A percentile compares a stretch with the other conserved stretches of the same genome.
Conservation (phyloP, 2,329 filamentous ascomycete genomes). For the Ceratocystis destructans region DNA sequence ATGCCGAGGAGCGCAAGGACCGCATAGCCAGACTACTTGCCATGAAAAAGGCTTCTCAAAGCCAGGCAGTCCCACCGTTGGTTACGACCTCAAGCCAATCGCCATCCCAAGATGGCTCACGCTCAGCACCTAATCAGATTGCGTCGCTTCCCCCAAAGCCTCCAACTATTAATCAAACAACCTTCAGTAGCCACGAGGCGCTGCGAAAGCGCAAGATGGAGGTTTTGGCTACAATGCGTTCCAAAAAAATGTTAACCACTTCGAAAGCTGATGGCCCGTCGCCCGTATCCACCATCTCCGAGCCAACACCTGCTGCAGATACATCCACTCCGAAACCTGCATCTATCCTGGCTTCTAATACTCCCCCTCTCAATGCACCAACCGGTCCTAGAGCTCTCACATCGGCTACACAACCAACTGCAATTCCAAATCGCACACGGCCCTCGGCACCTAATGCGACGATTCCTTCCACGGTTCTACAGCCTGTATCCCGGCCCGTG, state of each 20-base stretch:
- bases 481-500: background rate
- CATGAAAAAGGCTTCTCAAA: constrained; percentile 37
- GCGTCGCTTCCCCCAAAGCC: constrained; percentile 5
- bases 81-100: constrained; percentile 17
- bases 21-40: constrained; percentile 63
- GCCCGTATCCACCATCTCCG: background rate
- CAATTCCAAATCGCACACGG: background rate
- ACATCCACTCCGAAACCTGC: background rate
- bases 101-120: constrained; percentile 3
- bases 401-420: background rate
- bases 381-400: constrained; percentile 9
- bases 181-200: constrained; percentile 41
- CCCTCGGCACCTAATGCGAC: background rate
- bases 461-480: background rate
- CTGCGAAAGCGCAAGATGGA: constrained; percentile 67
- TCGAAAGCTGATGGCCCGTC: background rate
- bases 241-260: constrained; percentile 23
- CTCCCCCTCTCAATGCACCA: background rate
- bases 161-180: background rate
- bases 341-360: background rate
- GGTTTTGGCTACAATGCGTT: constrained; percentile 48
- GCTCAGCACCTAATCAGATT: background rate
- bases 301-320: background rate
- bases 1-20: constrained; percentile 54
- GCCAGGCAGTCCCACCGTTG: background rate